Evolutionary conservation across 768 basidiomycete genomes (phyloP), one percentile per base, ranked within the genome.

Genomic region (Lanmaoa pseudosensibilis): DNA sequence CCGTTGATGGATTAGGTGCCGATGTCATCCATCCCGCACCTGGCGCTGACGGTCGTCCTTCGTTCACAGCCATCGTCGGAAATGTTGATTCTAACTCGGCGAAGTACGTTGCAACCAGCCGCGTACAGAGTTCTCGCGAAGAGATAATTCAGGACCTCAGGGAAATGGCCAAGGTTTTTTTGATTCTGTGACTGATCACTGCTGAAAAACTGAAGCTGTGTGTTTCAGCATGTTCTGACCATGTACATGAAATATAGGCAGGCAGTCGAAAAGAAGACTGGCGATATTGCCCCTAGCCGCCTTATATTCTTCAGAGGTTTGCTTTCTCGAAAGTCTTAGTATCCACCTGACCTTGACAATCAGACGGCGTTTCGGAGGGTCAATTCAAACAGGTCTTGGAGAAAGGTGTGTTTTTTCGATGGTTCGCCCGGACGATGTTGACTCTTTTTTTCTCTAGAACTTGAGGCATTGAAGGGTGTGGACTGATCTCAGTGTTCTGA

Each of bases 1-100:
- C 41, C 8, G 21, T 49, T 54, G 15, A 13, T 53, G 32, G 7
- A 45, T 45, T 30, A 88, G 86, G 88, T 58, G 90, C 90, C 18
- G 90, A 92, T 68, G 89, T 90, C 30, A 89, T 90, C 39, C 90
- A 93, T 63, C 90, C 92, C 10, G 81, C 89, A 8, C 90, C 92
- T 19, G 90, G 90, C 10, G 81, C 88, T 0, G 82, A 80, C n/a
- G 88, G 85, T 18, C 82, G 85, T 4, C 92, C 92, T 1, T 93
- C 91, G 0, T 92, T 89, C 68, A 88, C 91, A 0, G 79, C 90
- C 7, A 75, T 94, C 7, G 91, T 93, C 18, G 90, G 81, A 32
- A 93, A 86, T 58, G 84, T 94, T 30, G 92, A 94, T 67, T 82
- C 82, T 0, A 82, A 86, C 54, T 83, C 80, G 1, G 87, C 88